These are phyloP conservation scores for Phlebiopsis gigantea DNA, from an alignment of 768 basidiomycete genomes.

Conservation along the genomic window DNA sequence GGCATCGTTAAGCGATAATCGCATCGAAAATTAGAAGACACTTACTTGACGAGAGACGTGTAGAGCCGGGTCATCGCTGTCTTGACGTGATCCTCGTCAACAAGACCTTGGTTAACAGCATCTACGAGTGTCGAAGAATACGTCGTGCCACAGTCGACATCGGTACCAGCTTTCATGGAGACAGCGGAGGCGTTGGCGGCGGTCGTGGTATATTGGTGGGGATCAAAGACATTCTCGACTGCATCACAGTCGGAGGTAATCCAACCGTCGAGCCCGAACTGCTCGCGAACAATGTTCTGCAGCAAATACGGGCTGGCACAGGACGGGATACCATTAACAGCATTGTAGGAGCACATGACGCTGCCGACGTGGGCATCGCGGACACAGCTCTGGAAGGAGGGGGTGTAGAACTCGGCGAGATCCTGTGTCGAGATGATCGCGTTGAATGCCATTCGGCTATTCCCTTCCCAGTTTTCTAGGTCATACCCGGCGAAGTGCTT, in stretches of 20 bases:
- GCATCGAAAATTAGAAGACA: background rate
- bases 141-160: slow-evolving; percentile 43
- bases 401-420: slow-evolving; percentile 50
- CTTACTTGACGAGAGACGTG: slow-evolving; percentile 48
- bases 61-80: slow-evolving; percentile 42
- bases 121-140: slow-evolving; percentile 40
- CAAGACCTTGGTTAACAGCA: slow-evolving; percentile 43
- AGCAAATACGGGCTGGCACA: slow-evolving; percentile 51
- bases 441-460: slow-evolving; percentile 43
- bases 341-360: slow-evolving; percentile 63
- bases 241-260: slow-evolving; percentile 56
- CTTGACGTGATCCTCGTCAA: slow-evolving; percentile 40
- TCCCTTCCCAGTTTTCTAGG: slow-evolving; percentile 51
- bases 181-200: slow-evolving; percentile 44
- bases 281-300: slow-evolving; percentile 44
- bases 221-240: slow-evolving; percentile 42
- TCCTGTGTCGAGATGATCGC: slow-evolving; percentile 52
- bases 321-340: slow-evolving; percentile 53
- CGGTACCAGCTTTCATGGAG: slow-evolving; percentile 40
- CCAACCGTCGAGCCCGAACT: slow-evolving; percentile 51
- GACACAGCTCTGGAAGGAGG: slow-evolving; percentile 54
- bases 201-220: slow-evolving; percentile 43
- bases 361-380: slow-evolving; percentile 54
- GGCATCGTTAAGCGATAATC: background rate
- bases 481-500: slow-evolving; percentile 61